Base-by-base conservation (phyloP, 2,329 filamentous ascomycete genomes). In the Clarireedia monteithiana region DNA sequence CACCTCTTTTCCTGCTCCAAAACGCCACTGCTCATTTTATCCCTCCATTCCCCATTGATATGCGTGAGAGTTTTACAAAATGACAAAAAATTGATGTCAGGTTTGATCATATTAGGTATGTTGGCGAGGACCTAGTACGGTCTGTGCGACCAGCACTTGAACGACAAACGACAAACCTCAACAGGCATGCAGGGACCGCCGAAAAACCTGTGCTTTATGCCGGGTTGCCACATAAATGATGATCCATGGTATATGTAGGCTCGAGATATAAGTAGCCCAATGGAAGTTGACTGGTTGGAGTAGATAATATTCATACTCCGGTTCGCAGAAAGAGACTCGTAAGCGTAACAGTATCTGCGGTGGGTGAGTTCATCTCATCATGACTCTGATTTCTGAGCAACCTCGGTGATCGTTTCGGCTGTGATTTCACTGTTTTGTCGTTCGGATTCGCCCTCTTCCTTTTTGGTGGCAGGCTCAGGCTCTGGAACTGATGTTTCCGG, bases 401-500 rank as follows among this genome's bases (percentile, higher is more conserved):
- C 50, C 50, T 59, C 59, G 27, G 48, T 58, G 27, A 46, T 48
- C 23, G 45, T 45, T 42, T 63, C 56, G 36, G 46, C 59, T 42
- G 69, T 67, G n/a, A 68, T 60, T 42, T 71, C 65, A 26, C 63
- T 60, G 55, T 61, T 59, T 56, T 62, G 57, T 44, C 56, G 58
- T 56, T 69, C 66, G 36, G 61, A 55, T 3, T 60, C 58, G 6
- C 62, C 67, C 62, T 71, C 68, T 60, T 70, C 64, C 50, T 70
- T 69, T 14, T 67, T 64, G 36, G 53, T 50, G 20, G 60, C 55
- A 46, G 71, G 68, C 14, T 66, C 65, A 23, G 61, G 63, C 50
- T 70, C 70, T 4, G 66, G 50, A 10, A 57, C 60, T 59, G 68
- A 64, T 38, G 70, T 69, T 27, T 67, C 68, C 4, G 64, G 59